Base-by-base conservation (phyloP, 257 asterid species). In the Asclepias syriaca region DNA sequence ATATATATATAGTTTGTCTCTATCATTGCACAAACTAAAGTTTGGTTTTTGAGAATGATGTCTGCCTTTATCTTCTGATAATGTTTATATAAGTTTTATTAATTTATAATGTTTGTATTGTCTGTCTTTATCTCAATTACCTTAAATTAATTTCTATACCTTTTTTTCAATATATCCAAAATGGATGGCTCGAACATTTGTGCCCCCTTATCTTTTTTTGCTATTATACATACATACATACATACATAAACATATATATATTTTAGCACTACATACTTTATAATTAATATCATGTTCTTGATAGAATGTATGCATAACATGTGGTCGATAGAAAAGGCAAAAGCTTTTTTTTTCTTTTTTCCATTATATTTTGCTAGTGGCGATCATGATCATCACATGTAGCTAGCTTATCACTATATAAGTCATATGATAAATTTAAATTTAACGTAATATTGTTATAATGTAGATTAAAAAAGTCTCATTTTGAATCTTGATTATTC, bases 341-440 rank as follows among this genome's bases (percentile, higher is more conserved):
- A 43, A 43, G 10, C 10, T 1, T 40, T 40, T 40, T 43, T 43
- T 6, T 43, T 43, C 0, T 0, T 3, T 9, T 61, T 60, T 18
- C 9, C 49, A 63, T 63, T 63, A 16, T 14, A 16, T 14, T 34
- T 37, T 63, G 3, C 0, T 63, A 22, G 49, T 32, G 48, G 12
- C 11, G 48, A 43, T 63, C 27, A 63, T 43, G 10, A 18, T 43
- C 22, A 34, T 21, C 66, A 70, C 48, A 43, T 43, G 48, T 54
- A 50, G 40, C 74, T 57, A 40, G 74, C 67, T 14, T 40, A 56
- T 51, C 67, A 40, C 74, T 71, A 40, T 43, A 43, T 43, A 43
- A 43, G 48, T 43, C 48, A 43, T 40, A 34, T 34, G 5, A 34
- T 34, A 4, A 34, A 34, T 34, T 34, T 34, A 34, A 34, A 34